phyloP scores from a whole-genome alignment of 805 yeast species.

The Candida piceae region DNA sequence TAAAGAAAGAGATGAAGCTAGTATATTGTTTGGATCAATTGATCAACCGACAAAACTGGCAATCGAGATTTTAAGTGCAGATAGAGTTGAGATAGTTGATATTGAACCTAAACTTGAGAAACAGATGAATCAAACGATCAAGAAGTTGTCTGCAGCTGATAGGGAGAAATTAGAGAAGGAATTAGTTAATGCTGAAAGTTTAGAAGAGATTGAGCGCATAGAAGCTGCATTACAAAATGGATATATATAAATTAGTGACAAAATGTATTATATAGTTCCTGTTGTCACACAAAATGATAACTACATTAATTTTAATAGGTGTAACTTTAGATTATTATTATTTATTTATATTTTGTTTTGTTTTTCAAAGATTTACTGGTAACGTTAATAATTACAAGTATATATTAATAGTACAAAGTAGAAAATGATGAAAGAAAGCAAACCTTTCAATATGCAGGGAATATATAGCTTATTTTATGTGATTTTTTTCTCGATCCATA shows the following conservation, averaged over 20 bases:
- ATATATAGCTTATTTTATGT: no score
- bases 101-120: slow-evolving; percentile 6
- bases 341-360: no score
- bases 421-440: no score
- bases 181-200: slow-evolving; percentile 56
- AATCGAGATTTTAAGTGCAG: slow-evolving; percentile 17
- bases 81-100: slow-evolving; percentile 5
- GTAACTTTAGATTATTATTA: no score
- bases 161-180: slow-evolving; percentile 44
- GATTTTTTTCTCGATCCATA: no score
- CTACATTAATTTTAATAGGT: no score
- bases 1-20: slow-evolving; percentile 45
- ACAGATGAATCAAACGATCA: slow-evolving; percentile 23
- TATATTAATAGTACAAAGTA: no score
- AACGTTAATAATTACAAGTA: no score
- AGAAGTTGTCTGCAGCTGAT: slow-evolving; percentile 52
- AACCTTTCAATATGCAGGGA: no score
- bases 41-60: slow-evolving; percentile 30
- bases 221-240: slow-evolving; percentile 49
- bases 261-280: no score
- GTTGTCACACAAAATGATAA: no score
- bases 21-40: slow-evolving; percentile 36
- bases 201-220: slow-evolving; percentile 71
- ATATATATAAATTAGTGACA: slow-evolving; percentile 19
- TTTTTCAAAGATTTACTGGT: no score